A percentile compares a stretch with the other conserved stretches of the same genome.
Conservation (phyloP, 192 early-diverging fungal species). For the Coemansia sp. region DNA sequence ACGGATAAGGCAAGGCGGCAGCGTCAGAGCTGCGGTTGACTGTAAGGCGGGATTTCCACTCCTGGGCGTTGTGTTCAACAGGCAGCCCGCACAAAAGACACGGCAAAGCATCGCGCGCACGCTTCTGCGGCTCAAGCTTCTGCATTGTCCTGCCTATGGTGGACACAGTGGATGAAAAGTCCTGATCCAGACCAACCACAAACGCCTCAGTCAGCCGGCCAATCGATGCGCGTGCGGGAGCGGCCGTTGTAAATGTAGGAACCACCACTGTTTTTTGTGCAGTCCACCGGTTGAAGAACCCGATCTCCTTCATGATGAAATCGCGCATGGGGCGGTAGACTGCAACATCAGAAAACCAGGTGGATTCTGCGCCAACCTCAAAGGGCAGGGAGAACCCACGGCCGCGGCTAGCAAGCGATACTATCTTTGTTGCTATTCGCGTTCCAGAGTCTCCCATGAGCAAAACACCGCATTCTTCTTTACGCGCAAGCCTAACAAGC, state of each 20-base stretch:
- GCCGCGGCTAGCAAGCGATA: conserved; percentile 79
- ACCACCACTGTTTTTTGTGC: conserved; percentile 44
- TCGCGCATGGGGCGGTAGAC: conserved; percentile 82
- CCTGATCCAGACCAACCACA: conserved; percentile 73
- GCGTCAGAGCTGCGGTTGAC: conserved; percentile 11
- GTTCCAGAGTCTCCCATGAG: conserved; percentile 81
- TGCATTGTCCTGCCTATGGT: conserved; percentile 81
- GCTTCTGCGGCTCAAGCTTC: conserved; percentile 64
- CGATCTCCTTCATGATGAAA: conserved; percentile 76
- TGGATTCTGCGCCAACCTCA: conserved; percentile 64
- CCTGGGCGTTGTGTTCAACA: conserved; percentile 49
- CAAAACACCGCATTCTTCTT: conserved; percentile 56
- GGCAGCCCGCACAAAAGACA: conserved; percentile 65
- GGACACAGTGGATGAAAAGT: conserved; percentile 82
- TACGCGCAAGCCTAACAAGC: conserved; percentile 57
- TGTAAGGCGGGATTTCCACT: conserved; percentile 41
- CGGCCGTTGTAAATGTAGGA: conserved; percentile 60
- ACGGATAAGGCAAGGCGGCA: background rate
- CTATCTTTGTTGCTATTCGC: conserved; percentile 72
- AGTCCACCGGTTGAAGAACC: conserved; percentile 63
- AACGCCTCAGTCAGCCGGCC: conserved; percentile 59
- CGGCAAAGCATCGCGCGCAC: conserved; percentile 44
- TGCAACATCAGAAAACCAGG: conserved; percentile 59
- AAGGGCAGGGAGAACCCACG: conserved; percentile 82
- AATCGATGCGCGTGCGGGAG: conserved; percentile 52